Evolutionary conservation across 2,329 filamentous ascomycete species (phyloP).

Genomic region (Neocucurbitaria cava): DNA sequence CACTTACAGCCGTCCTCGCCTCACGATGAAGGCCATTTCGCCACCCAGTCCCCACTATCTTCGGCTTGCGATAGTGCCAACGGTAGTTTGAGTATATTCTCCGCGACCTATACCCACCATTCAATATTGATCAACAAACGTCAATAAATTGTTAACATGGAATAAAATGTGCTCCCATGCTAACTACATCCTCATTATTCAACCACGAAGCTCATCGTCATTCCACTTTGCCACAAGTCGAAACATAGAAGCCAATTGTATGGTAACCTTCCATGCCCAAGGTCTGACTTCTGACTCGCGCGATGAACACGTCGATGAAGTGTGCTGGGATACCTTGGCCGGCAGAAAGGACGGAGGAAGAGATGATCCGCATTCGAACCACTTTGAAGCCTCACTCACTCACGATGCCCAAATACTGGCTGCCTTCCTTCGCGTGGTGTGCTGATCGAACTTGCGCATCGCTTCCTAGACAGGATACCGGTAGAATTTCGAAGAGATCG

Average conservation of each 20-base stretch:
- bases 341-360: constrained; percentile 16
- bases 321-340: constrained; percentile 17
- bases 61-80: not conserved
- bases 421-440: not conserved
- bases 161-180: not conserved
- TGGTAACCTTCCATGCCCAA: too few relatives aligned
- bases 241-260: too few relatives aligned
- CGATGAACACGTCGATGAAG: constrained; percentile 16
- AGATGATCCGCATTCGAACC: constrained; percentile 20
- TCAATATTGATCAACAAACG: not conserved
- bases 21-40: too few relatives aligned
- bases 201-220: not conserved
- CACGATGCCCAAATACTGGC: constrained; percentile 2
- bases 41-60: not conserved
- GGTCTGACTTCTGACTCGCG: not conserved
- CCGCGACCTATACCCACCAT: not conserved
- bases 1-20: too few relatives aligned
- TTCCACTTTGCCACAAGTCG: not conserved
- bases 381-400: too few relatives aligned
- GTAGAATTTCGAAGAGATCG: not conserved
- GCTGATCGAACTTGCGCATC: constrained; percentile 3
- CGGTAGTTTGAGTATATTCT: not conserved
- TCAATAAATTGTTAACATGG: not conserved
- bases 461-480: not conserved
- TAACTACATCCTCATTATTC: not conserved